These are phyloP conservation scores for Trapa bicornis DNA, from an alignment of 345 rosid genomes.

Conservation along the genomic window DNA sequence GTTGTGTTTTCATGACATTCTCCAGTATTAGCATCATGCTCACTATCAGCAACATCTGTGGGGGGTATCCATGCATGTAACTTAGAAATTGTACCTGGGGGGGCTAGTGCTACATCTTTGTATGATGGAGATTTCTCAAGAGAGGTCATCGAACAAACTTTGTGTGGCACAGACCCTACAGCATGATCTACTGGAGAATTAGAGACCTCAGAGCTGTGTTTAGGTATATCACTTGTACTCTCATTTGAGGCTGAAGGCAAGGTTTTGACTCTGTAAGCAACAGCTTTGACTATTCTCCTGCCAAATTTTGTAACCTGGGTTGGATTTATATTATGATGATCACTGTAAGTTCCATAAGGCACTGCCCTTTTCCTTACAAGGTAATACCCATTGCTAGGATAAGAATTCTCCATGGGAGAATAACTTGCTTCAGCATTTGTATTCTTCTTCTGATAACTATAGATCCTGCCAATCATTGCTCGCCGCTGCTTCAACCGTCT, in stretches of 20 bases:
- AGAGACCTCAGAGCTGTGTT: constrained; percentile 23
- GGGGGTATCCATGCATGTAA: constrained; percentile 48
- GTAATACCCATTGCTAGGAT: constrained; percentile 54
- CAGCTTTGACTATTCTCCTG: constrained; percentile 64
- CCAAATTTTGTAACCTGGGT: constrained; percentile 64
- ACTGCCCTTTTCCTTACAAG: constrained; percentile 55
- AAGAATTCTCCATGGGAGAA: constrained; percentile 33
- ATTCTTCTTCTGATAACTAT: constrained; percentile 59
- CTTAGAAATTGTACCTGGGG: constrained; percentile 78
- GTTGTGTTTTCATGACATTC: constrained; percentile 25
- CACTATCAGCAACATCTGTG: constrained; percentile 26
- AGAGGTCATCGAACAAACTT: constrained; percentile 29
- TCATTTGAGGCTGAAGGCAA: constrained; percentile 37
- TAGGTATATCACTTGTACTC: constrained; percentile 25
- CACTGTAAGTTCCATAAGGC: constrained; percentile 55
- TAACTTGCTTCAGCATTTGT: constrained; percentile 40
- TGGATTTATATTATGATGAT: constrained; percentile 36
- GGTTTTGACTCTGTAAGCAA: constrained; percentile 78
- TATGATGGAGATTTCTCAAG: constrained; percentile 93
- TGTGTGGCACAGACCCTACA: constrained; percentile 25
- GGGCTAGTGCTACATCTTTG: constrained; percentile 97
- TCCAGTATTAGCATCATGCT: constrained; percentile 21
- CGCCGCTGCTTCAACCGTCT: constrained; percentile 78
- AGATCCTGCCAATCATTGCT: constrained; percentile 62
- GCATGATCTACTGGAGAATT: constrained; percentile 32